Evolutionary conservation across 176 grass and related monocot genomes (phyloP), one percentile per base, ranked within the genome.

Genomic region (Zea mays): DNA sequence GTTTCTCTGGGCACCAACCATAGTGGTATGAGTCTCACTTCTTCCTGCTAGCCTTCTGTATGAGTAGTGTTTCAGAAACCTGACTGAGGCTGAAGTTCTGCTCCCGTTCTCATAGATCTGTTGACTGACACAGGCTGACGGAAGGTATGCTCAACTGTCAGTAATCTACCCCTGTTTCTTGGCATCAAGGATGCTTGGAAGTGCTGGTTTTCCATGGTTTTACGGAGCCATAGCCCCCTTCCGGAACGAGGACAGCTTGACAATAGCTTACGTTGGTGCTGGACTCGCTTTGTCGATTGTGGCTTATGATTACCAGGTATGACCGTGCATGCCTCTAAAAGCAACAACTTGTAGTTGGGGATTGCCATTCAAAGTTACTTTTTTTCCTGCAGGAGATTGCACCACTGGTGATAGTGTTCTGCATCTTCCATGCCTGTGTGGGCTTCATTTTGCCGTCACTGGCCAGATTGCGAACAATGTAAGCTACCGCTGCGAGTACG

Each of bases 221-320:
- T 84, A 82, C 69, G 87, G 87, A 64, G 44, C 62, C 10, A 65
- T 80, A 60, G 55, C 88, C 71, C 86, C 86, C 48, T 66, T 86
- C 33, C 62, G 42, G 10, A 94, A 79, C 21, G 82, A 98, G 27
- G 88, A 92, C 77, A 94, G 77, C 80, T 62, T 98, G 19, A 92
- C 89, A 56, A 66, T 63, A 66, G 91, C 95, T 77, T 92, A 84
- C 69, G 34, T 81, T 77, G 37, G 72, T 67, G 86, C 89, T 27
- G 80, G 89, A 50, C 34, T 87, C 5, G 58, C 91, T 79, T 88
- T 98, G 65, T 92, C 74, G 35, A 10, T 92, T 46, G 85, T 90
- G 9, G 89, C 91, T 85, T 98, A 94, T 86, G 95, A 98, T 75
- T 98, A 98, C 35, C 91, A 94, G 91, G 95, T 92, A 86, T 6